Evolutionary conservation across 2,329 filamentous ascomycete species (phyloP).

Genomic region (Aureobasidium sp.): DNA sequence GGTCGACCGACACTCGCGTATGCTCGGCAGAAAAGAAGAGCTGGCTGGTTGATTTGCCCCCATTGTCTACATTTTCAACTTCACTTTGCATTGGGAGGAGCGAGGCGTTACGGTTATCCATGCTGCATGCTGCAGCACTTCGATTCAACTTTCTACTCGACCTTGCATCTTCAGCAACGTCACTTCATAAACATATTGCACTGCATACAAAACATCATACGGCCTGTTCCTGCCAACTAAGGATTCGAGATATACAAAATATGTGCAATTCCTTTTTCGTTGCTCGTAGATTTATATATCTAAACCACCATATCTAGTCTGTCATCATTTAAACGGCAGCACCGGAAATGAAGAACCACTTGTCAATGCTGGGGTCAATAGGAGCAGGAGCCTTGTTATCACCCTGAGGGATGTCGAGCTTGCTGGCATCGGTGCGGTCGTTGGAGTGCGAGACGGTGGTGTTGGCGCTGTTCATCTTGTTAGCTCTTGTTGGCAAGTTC

Average conservation of each 20-base stretch:
- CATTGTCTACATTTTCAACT: background rate
- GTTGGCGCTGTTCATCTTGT: constrained; percentile 59
- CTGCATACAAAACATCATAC: background rate
- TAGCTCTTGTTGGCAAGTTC: constrained; percentile 12
- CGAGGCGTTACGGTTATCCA: constrained; percentile 6
- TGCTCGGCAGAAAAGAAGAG: constrained; percentile 74
- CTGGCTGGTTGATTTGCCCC: constrained; percentile 40
- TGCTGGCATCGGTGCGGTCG: constrained; percentile 58
- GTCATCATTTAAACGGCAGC: constrained; percentile 43
- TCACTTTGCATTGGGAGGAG: constrained; percentile 6
- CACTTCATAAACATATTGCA: background rate
- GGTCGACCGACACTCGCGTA: constrained; percentile 79
- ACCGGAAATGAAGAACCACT: constrained; percentile 99
- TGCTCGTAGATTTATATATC: constrained; percentile 7
- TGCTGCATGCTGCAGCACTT: background rate
- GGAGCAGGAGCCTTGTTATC: constrained; percentile 77
- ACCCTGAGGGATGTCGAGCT: constrained; percentile 68
- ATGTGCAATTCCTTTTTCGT: constrained; percentile 10
- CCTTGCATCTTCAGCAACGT: background rate
- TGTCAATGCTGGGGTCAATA: constrained; percentile 95
- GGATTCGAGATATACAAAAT: background rate
- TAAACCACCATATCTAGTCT: background rate
- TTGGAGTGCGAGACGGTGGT: constrained; percentile 63
- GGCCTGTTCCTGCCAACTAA: background rate
- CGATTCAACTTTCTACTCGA: background rate